phyloP scores from a whole-genome alignment of 75 land plant species.

The Pinus taeda region DNA sequence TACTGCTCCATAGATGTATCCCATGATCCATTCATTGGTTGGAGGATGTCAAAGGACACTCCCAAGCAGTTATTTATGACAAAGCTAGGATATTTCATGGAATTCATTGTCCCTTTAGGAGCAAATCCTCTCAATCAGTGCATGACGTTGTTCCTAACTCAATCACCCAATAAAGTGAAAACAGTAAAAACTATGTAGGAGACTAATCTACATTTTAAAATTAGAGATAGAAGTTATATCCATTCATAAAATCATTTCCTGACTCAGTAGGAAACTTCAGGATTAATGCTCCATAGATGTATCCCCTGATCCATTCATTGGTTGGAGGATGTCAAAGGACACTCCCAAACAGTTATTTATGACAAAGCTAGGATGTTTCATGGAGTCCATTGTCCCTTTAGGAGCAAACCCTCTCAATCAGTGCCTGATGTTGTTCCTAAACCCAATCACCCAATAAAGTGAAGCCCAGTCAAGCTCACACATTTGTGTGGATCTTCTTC shows the following conservation, averaged over 20 bases:
- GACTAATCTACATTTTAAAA: not conserved
- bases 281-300: not conserved
- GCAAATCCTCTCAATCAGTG: not conserved
- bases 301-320: not conserved
- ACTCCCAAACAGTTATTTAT: not conserved
- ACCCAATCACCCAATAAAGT: not conserved
- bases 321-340: not conserved
- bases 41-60: not conserved
- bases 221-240: not conserved
- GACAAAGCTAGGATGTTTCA: not conserved
- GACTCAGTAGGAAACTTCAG: not conserved
- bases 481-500: too few relatives aligned
- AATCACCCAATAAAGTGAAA: not conserved
- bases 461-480: not conserved
- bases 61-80: not conserved
- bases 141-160: not conserved
- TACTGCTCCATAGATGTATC: not conserved
- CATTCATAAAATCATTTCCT: not conserved
- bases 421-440: not conserved
- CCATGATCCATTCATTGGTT: not conserved
- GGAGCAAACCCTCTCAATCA: not conserved
- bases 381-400: not conserved
- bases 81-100: not conserved
- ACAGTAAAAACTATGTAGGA: not conserved
- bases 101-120: not conserved